These are phyloP conservation scores for Trypanosoma vivax DNA, from an alignment of 208 protist genomes.

Conservation along the genomic window DNA sequence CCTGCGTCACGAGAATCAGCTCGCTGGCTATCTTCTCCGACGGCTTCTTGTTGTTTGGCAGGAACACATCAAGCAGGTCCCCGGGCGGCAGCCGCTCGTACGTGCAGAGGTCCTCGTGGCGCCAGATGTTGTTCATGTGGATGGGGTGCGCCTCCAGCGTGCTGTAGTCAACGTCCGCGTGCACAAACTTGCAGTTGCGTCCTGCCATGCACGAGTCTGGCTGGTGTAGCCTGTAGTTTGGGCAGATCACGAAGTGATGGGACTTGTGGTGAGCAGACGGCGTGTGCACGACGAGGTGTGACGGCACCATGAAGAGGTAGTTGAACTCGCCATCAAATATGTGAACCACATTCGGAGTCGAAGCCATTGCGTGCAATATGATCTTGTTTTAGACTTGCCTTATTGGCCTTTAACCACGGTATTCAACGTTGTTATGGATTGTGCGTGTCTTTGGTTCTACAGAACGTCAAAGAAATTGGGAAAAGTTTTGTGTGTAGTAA, in stretches of 20 bases:
- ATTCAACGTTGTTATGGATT: too few relatives aligned
- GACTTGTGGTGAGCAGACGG: slow-evolving; percentile 62
- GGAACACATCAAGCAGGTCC: slow-evolving; percentile 37
- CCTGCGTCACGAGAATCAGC: slow-evolving; percentile 54
- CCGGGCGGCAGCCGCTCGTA: slow-evolving; percentile 56
- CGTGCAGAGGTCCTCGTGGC: slow-evolving; percentile 33
- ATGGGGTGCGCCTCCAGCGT: slow-evolving; percentile 33
- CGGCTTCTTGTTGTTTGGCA: slow-evolving; percentile 54
- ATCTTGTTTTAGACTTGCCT: not conserved
- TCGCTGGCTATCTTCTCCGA: slow-evolving; percentile 41
- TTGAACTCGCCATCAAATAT: slow-evolving; percentile 62
- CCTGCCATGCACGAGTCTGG: slow-evolving; percentile 40
- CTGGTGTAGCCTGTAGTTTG: slow-evolving; percentile 37
- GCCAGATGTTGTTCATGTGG: slow-evolving; percentile 81
- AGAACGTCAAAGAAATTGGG: too few relatives aligned
- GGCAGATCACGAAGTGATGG: slow-evolving; percentile 62
- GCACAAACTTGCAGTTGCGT: slow-evolving; percentile 69
- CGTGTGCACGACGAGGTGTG: slow-evolving; percentile 42
- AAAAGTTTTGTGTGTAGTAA: too few relatives aligned
- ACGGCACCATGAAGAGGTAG: slow-evolving; percentile 50
- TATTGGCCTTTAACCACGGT: not conserved
- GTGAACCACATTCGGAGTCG: not conserved
- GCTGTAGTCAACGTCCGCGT: slow-evolving; percentile 38
- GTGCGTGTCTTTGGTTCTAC: too few relatives aligned
- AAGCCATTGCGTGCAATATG: not conserved